Base-by-base conservation (phyloP, 2,329 filamentous ascomycete genomes). In the Elsinoe necatrix region DNA sequence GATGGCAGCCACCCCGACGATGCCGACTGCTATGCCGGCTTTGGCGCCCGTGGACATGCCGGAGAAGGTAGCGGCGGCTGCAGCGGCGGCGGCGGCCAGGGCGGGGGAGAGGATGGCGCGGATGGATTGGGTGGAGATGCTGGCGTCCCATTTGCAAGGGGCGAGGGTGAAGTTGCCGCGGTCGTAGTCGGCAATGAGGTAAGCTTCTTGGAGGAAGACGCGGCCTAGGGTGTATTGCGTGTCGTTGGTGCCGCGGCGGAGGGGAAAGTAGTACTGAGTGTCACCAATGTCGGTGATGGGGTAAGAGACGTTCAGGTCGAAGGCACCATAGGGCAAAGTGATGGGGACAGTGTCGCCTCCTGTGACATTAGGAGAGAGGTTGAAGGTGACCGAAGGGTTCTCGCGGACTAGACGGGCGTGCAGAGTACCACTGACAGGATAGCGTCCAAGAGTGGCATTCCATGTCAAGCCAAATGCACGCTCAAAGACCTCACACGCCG, bases 181-280 rank as follows among this genome's bases (percentile, higher is more conserved):
- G 21, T 69, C 66, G 60, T 71, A 71, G 58, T 71, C 69, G 6
- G 64, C 66, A 41, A 68, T 67, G 4, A 71, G 56, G 52, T 71
- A 71, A n/a, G 69, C 68, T 62, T 71, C 68, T 58, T 71, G 69
- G 25, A 71, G 61, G 61, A 71, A 71, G 0, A 66, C 61, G 8
- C 69, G 66, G 21, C 69, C 69, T 1, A 71, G 62, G 0, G 67
- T 70, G 60, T 70, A 69, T 52, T 71, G 69, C 1, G 65, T 66
- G 11, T 62, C 59, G 52, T 68, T 69, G 2, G 58, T 59, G 2
- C 65, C 68, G 25, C 68, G 62, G 50, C 66, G 64, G 18, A 71
- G 61, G 1, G 69, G 69, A 60, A 70, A 71, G 60, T 71, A 71
- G 54, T 60, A 61, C 2, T 61, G 62, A 9, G 59, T 60, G 54